Base-by-base conservation (phyloP, 164 flowering plant genomes). In the Euptelea pleiosperma region DNA sequence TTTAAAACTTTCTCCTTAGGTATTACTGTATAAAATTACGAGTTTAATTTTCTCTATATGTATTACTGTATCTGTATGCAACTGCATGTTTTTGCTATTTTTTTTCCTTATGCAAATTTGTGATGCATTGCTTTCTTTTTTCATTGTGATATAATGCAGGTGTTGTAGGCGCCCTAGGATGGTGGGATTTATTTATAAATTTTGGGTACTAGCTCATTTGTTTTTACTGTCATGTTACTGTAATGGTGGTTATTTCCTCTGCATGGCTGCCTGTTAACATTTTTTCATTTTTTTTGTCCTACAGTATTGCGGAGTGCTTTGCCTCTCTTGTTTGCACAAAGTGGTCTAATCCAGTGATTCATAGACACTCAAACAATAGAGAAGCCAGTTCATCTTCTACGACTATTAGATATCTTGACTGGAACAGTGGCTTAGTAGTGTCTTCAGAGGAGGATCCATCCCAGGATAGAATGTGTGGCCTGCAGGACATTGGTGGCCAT, bases 141-240 rank as follows among this genome's bases (percentile, higher is more conserved):
- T 45, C 12, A 24, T 33, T 44, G 10, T 6, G 41, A 43, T 19
- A 31, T 60, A n/a, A 58, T 81, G 78, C 84, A 92, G 98, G 98
- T 71, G 91, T 82, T 74, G 75, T 89, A 46, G 81, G 71, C 65
- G 82, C 88, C 55, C 72, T 92, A 57, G 85, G 93, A 53, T 92
- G 96, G 96, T 89, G 98, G 98, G 98, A 87, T 72, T 72, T 91
- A 60, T 85, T 88, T 66, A 85, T 91, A 66, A 88, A 86, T 71
- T 88, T 75, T 69, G 84, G 98, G 98, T 91, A 86, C 36, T 26
- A n/a, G 36, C 55, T 35, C 4, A 16, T 16, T 36, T 21, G 19
- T 25, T 9, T 39, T 16, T 34, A 16, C 29, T 45, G 33, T 24
- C 15, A 21, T 7, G 39, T 30, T 47, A 28, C 11, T 52, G 41